Evolutionary conservation across 371 early-diverging fungal genomes (phyloP), one percentile per base, ranked within the genome.

Genomic region (Mucor irregularis): DNA sequence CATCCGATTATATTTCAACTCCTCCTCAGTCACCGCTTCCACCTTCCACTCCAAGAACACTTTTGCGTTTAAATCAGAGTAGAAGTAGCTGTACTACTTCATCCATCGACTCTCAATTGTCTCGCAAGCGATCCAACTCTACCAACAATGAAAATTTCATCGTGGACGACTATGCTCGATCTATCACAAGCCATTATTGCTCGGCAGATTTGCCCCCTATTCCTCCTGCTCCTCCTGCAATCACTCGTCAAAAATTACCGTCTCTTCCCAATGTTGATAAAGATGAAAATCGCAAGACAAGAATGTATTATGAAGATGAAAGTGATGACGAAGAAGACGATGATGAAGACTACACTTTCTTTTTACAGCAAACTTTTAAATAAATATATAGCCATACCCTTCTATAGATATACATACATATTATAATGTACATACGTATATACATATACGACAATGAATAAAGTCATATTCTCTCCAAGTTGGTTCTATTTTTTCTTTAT

Each of bases 321-420:
- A 62, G 50, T 24, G 62, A 62, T 30, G 56, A 62, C n/a, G 62
- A 62, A 3, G 62, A 56, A 10, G 43, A 56, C 5, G 38, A 26
- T 14, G 51, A 37, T 5, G 16, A 38, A n/a, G n/a, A n/a, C n/a
- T n/a, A n/a, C n/a, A n/a, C 14, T 19, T 48, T 14, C 10, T 48
- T 17, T 48, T 29, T 48, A n/a, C n/a, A n/a, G n/a, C n/a, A n/a
- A n/a, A n/a, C n/a, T n/a, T n/a, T n/a, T n/a, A n/a, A n/a, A n/a
- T n/a, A n/a, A 14, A 19, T 24, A 38, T 49, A 38, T 26, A 24
- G 17, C 13, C 16, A 17, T 28, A 38, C 28, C 13, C 17, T 28
- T 22, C 14, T 33, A 16, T 34, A 48, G 16, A 35, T 49, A 49
- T 25, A 39, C 10, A 9, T 28, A 16, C 4, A 43, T 25, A 43